phyloP scores from a whole-genome alignment of 164 flowering plant species.

The Chimonanthus salicifolius region DNA sequence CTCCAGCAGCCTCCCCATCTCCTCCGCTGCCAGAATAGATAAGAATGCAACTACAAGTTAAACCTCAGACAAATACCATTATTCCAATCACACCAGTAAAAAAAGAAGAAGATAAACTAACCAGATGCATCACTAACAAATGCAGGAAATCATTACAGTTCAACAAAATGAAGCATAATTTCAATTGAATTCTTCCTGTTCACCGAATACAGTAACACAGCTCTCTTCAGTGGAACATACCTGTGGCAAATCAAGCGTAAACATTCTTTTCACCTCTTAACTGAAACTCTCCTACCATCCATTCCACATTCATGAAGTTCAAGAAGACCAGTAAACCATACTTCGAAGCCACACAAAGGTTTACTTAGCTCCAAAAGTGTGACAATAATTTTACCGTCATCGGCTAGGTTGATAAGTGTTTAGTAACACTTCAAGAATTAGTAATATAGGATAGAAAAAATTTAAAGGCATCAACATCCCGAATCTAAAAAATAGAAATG shows the following conservation, averaged over 20 bases:
- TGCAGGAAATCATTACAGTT: neutral
- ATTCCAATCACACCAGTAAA: neutral
- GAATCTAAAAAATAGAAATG: too few species aligned
- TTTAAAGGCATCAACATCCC: neutral
- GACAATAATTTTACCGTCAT: neutral
- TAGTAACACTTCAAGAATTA: neutral
- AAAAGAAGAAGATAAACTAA: neutral
- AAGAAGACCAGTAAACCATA: neutral
- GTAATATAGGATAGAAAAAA: neutral
- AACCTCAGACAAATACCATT: neutral
- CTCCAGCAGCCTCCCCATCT: slow-evolving; percentile 82
- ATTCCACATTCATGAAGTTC: neutral
- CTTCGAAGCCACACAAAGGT: neutral
- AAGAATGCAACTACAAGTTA: slow-evolving; percentile 2
- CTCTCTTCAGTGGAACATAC: neutral
- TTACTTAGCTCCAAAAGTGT: neutral
- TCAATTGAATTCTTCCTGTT: neutral
- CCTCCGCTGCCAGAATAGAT: slow-evolving; percentile 46
- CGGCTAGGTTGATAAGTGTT: neutral
- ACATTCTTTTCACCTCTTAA: neutral
- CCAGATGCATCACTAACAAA: neutral
- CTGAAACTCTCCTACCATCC: neutral
- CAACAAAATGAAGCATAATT: neutral
- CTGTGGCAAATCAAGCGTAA: neutral
- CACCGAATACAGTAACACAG: neutral